phyloP scores from a whole-genome alignment of 805 yeast species.

The Barnettozyma wickerhamii region DNA sequence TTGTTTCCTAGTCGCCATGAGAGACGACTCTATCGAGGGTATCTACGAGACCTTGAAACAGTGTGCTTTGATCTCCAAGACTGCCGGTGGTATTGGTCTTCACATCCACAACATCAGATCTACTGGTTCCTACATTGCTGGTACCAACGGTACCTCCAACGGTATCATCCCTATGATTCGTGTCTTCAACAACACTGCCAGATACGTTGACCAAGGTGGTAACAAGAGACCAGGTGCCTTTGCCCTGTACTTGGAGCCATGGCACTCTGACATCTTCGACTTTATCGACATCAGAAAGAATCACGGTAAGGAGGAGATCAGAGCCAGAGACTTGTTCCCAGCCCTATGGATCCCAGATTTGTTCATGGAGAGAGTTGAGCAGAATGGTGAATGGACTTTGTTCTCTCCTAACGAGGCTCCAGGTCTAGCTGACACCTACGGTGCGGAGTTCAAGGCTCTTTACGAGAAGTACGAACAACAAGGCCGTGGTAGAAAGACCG shows the following conservation, averaged over 20 bases:
- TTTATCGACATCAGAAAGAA: slow-evolving; percentile 84
- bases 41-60: slow-evolving; percentile 86
- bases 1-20: slow-evolving; percentile 87
- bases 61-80: slow-evolving; percentile 86
- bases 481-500: slow-evolving; percentile 56
- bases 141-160: slow-evolving; percentile 88
- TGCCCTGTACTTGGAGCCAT: slow-evolving; percentile 90
- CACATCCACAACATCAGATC: slow-evolving; percentile 86
- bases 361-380: slow-evolving; percentile 87
- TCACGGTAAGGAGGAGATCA: slow-evolving; percentile 89
- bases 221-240: slow-evolving; percentile 98
- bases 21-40: slow-evolving; percentile 93
- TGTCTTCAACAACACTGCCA: slow-evolving; percentile 92
- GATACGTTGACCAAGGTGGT: slow-evolving; percentile 98
- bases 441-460: slow-evolving; percentile 73
- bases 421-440: slow-evolving; percentile 77
- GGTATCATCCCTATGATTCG: slow-evolving; percentile 96
- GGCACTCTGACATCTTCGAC: slow-evolving; percentile 92
- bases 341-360: slow-evolving; percentile 95
- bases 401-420: slow-evolving; percentile 89
- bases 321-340: slow-evolving; percentile 90
- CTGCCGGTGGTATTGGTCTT: slow-evolving; percentile 95
- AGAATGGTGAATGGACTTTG: slow-evolving; percentile 76
- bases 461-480: slow-evolving; percentile 71
- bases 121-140: slow-evolving; percentile 82